Evolutionary conservation across 2,329 filamentous ascomycete species (phyloP).

Genomic region (Colletotrichum trifolii): DNA sequence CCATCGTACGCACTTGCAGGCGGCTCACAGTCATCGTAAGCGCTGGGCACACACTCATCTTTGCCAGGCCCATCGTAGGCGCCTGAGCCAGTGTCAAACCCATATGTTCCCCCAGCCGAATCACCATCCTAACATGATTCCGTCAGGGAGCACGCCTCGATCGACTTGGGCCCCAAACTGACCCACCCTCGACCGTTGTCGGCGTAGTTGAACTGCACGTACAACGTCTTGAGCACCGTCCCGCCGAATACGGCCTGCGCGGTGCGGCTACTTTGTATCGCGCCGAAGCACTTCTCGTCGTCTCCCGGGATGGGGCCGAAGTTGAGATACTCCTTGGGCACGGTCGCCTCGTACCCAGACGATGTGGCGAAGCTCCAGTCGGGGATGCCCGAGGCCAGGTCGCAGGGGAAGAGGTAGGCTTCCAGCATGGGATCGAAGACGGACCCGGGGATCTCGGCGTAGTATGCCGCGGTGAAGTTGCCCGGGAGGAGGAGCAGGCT

Average conservation of each 20-base stretch:
- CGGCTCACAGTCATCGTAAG: too few relatives aligned
- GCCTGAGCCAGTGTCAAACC: background rate
- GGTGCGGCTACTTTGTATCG: conserved; percentile 70
- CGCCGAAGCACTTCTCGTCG: conserved; percentile 75
- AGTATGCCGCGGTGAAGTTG: conserved; percentile 69
- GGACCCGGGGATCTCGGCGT: conserved; percentile 63
- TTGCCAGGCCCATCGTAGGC: too few relatives aligned
- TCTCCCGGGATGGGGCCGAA: conserved; percentile 63
- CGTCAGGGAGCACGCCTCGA: conserved; percentile 26
- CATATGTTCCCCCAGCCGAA: background rate
- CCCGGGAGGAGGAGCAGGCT: conserved; percentile 72
- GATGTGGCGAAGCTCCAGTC: conserved; percentile 66
- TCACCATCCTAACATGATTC: background rate
- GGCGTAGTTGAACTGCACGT: conserved; percentile 54
- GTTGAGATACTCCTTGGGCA: conserved; percentile 66
- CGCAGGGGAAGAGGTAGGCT: conserved; percentile 69
- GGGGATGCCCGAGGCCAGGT: conserved; percentile 63
- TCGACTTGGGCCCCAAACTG: conserved; percentile 25
- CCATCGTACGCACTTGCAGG: too few relatives aligned
- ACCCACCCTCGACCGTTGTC: conserved; percentile 12
- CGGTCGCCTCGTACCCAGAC: conserved; percentile 58
- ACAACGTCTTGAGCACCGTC: conserved; percentile 81
- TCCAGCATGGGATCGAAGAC: conserved; percentile 57
- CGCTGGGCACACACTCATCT: too few relatives aligned
- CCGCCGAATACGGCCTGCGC: conserved; percentile 79